phyloP scores from a whole-genome alignment of 2,329 filamentous ascomycete genomes.

The Clarireedia paspali region DNA sequence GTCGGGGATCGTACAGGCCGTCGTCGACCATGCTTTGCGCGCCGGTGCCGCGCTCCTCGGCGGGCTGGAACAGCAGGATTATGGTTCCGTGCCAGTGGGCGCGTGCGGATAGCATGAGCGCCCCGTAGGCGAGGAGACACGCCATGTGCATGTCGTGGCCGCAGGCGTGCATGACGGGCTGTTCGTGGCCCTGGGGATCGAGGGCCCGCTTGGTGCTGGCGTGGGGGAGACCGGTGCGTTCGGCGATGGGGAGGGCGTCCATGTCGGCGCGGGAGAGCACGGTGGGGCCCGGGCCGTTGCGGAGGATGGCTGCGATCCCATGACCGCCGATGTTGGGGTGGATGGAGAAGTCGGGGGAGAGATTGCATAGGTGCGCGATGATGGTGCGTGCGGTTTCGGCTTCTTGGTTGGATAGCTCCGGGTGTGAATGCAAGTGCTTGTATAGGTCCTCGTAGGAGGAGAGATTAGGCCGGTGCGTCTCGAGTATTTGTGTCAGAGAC shows the following conservation, averaged over 20 bases:
- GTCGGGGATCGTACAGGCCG: conserved; percentile 38
- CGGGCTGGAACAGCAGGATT: conserved; percentile 58
- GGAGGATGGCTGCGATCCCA: conserved; percentile 46
- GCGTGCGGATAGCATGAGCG: conserved; percentile 36
- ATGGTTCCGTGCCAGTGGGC: conserved; percentile 53
- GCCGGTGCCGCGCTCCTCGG: conserved; percentile 55
- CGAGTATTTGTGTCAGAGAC: neutral
- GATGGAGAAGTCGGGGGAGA: conserved; percentile 33
- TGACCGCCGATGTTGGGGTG: conserved; percentile 46
- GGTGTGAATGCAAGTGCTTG: conserved; percentile 2
- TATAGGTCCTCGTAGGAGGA: conserved; percentile 3
- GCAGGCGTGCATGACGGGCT: conserved; percentile 60
- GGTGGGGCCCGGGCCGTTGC: conserved; percentile 46
- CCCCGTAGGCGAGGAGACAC: conserved; percentile 45
- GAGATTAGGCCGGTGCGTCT: neutral
- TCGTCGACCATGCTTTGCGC: conserved; percentile 56
- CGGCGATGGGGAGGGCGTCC: conserved; percentile 50
- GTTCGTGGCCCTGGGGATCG: conserved; percentile 36
- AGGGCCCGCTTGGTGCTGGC: conserved; percentile 36
- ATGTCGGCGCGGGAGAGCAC: conserved; percentile 55
- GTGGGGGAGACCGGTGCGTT: conserved; percentile 47
- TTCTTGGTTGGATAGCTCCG: conserved; percentile 8
- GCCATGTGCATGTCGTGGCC: conserved; percentile 61
- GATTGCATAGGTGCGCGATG: neutral
- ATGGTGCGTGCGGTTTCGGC: neutral